phyloP scores from a whole-genome alignment of 371 early-diverging fungal species.

The Actinomortierella wolfii region DNA sequence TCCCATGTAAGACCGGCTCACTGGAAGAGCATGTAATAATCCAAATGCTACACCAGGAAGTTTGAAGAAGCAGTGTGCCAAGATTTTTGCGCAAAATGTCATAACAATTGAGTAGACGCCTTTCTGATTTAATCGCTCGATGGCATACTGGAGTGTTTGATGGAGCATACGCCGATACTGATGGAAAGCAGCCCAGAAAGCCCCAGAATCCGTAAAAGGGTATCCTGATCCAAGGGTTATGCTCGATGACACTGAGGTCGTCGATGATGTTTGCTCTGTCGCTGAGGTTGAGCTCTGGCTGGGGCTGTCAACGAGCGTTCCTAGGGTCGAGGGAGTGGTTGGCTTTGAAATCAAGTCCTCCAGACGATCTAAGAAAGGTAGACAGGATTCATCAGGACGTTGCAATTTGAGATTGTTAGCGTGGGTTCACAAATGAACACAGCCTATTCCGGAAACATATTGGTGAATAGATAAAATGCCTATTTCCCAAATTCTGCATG shows the following conservation, averaged over 20 bases:
- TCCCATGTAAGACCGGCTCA: conserved; percentile 45
- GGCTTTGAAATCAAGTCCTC: conserved; percentile 40
- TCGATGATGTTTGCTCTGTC: conserved; percentile 32
- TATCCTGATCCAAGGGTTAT: conserved; percentile 45
- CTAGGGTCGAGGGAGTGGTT: conserved; percentile 40
- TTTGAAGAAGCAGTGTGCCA: conserved; percentile 61
- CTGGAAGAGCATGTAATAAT: conserved; percentile 49
- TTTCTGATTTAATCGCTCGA: conserved; percentile 49
- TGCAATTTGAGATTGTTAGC: too few species aligned
- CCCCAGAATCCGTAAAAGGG: conserved; percentile 38
- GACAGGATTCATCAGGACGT: neutral
- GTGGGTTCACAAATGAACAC: neutral
- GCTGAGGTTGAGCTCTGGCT: conserved; percentile 20
- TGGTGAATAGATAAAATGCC: too few species aligned
- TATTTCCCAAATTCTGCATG: too few species aligned
- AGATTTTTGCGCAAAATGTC: conserved; percentile 54
- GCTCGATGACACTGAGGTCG: conserved; percentile 43
- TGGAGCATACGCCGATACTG: conserved; percentile 33
- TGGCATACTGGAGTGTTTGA: conserved; percentile 50
- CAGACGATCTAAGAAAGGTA: conserved; percentile 20
- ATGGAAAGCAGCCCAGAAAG: conserved; percentile 28
- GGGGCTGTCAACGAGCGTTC: conserved; percentile 37
- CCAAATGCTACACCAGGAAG: conserved; percentile 56
- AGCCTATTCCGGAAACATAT: too few species aligned
- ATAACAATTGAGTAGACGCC: conserved; percentile 57